Evolutionary conservation across 805 yeast species (phyloP).

Genomic region (Cyberlindnera euphorbiiphila): DNA sequence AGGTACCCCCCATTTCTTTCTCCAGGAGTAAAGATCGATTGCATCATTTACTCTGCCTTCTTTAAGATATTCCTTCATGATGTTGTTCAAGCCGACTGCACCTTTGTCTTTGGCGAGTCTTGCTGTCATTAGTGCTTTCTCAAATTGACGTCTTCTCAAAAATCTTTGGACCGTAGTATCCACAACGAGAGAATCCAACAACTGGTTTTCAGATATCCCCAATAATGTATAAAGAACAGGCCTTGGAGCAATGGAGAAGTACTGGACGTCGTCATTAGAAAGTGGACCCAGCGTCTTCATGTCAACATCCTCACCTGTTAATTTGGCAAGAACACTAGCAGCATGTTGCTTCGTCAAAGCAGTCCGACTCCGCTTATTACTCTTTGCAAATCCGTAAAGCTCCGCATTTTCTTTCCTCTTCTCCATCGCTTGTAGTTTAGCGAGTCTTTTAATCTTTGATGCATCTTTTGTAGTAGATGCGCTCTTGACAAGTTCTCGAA

Average conservation of each 20-base stretch:
- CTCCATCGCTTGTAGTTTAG: background rate
- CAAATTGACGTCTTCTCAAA: constrained; percentile 43
- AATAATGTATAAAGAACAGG: constrained; percentile 49
- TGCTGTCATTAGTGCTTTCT: constrained; percentile 51
- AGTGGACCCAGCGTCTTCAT: constrained; percentile 33
- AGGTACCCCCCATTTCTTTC: constrained; percentile 60
- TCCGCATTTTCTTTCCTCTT: constrained; percentile 1
- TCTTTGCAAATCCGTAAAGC: constrained; percentile 1
- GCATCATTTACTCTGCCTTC: constrained; percentile 43
- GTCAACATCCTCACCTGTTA: constrained; percentile 22
- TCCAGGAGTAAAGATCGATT: constrained; percentile 44
- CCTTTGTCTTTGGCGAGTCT: constrained; percentile 47
- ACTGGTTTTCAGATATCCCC: constrained; percentile 55
- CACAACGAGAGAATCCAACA: constrained; percentile 55
- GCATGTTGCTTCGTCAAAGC: constrained; percentile 26
- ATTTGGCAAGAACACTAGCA: constrained; percentile 20
- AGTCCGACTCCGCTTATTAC: constrained; percentile 4
- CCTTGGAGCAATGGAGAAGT: constrained; percentile 35
- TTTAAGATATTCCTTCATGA: constrained; percentile 46
- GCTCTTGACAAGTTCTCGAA: constrained; percentile 4
- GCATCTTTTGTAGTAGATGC: constrained; percentile 7
- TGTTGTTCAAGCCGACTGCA: constrained; percentile 58
- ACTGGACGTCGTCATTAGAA: constrained; percentile 32
- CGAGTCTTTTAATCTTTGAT: constrained; percentile 5
- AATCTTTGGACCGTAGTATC: constrained; percentile 51